These are phyloP conservation scores for Limonomyces culmigenus DNA, from an alignment of 1,284 basidiomycete genomes.

Conservation along the genomic window DNA sequence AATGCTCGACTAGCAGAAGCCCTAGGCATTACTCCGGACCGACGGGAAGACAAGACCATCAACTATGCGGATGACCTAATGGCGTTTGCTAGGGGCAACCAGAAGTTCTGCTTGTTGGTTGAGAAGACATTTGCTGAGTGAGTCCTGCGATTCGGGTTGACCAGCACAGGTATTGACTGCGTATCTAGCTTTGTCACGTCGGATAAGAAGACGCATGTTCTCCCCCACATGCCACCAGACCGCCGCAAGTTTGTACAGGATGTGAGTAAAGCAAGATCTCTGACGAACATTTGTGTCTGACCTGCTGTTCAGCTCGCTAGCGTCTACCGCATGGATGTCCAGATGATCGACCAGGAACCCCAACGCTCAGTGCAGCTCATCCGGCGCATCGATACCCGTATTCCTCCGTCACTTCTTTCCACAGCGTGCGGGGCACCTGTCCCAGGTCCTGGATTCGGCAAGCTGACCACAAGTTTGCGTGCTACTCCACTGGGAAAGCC, in stretches of 20 bases:
- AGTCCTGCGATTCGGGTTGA: slow-evolving; percentile 13
- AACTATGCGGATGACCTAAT: slow-evolving; percentile 48
- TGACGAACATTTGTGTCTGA: neutral
- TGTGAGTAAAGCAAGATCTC: slow-evolving; percentile 20
- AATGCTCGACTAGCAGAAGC: slow-evolving; percentile 80
- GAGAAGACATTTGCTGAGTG: slow-evolving; percentile 71
- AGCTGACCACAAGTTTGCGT: slow-evolving; percentile 10
- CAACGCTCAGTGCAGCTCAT: slow-evolving; percentile 65
- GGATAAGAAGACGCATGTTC: slow-evolving; percentile 50
- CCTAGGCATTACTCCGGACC: slow-evolving; percentile 54
- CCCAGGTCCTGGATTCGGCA: slow-evolving; percentile 7
- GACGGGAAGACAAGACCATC: slow-evolving; percentile 20
- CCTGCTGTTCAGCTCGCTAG: slow-evolving; percentile 35
- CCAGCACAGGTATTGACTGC: slow-evolving; percentile 3
- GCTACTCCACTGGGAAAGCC: slow-evolving; percentile 34
- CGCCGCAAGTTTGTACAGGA: slow-evolving; percentile 68
- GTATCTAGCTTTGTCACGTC: slow-evolving; percentile 44
- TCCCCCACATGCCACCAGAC: slow-evolving; percentile 69
- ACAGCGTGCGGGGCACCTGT: slow-evolving; percentile 13
- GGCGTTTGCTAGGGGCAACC: slow-evolving; percentile 40
- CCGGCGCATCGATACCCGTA: slow-evolving; percentile 63
- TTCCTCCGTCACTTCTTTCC: slow-evolving; percentile 53
- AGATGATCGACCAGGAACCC: slow-evolving; percentile 77
- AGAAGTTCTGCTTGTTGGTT: slow-evolving; percentile 50
- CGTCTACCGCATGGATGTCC: slow-evolving; percentile 66